A percentile compares a stretch with the other conserved stretches of the same genome.
phyloP scores from a whole-genome alignment of 1,139 yeast genomes.

The Sugiyamaella pinicola region DNA sequence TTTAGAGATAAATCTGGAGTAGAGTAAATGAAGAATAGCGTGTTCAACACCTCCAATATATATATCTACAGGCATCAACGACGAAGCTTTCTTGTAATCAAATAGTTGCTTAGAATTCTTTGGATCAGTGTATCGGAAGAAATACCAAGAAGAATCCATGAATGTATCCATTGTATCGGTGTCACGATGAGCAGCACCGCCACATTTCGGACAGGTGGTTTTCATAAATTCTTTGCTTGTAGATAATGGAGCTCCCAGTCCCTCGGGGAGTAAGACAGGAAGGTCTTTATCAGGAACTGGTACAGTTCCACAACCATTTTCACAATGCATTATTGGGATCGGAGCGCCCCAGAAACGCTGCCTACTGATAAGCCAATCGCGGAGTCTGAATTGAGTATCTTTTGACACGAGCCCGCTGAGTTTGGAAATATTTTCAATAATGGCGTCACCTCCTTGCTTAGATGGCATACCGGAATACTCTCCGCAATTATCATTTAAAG shows the following conservation, averaged over 20 bases:
- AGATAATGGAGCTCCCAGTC: slow-evolving; percentile 71
- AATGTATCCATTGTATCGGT: slow-evolving; percentile 99
- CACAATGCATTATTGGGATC: slow-evolving; percentile 89
- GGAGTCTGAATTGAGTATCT: slow-evolving; percentile 61
- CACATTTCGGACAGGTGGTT: slow-evolving; percentile 81
- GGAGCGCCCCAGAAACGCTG: slow-evolving; percentile 99
- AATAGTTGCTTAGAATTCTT: slow-evolving; percentile 60
- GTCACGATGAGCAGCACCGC: slow-evolving; percentile 74
- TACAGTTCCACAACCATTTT: slow-evolving; percentile 71
- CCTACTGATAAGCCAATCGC: slow-evolving; percentile 94
- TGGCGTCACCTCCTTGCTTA: slow-evolving; percentile 54
- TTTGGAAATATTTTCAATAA: slow-evolving; percentile 49
- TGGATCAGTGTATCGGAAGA: slow-evolving; percentile 79
- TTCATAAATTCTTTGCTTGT: slow-evolving; percentile 69
- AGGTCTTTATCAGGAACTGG: slow-evolving; percentile 85
- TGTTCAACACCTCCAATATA: slow-evolving; percentile 97
- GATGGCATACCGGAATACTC: slow-evolving; percentile 54
- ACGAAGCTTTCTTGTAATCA: slow-evolving; percentile 52
- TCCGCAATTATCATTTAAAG: slow-evolving; percentile 54
- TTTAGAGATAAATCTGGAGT: slow-evolving; percentile 81
- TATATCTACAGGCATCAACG: slow-evolving; percentile 78
- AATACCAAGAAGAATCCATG: slow-evolving; percentile 97
- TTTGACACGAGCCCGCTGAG: slow-evolving; percentile 47
- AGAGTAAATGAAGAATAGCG: slow-evolving; percentile 86
- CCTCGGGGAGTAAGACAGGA: slow-evolving; percentile 77